Conservation (phyloP, 257 asterid genomes). For the Solanum piurae region DNA sequence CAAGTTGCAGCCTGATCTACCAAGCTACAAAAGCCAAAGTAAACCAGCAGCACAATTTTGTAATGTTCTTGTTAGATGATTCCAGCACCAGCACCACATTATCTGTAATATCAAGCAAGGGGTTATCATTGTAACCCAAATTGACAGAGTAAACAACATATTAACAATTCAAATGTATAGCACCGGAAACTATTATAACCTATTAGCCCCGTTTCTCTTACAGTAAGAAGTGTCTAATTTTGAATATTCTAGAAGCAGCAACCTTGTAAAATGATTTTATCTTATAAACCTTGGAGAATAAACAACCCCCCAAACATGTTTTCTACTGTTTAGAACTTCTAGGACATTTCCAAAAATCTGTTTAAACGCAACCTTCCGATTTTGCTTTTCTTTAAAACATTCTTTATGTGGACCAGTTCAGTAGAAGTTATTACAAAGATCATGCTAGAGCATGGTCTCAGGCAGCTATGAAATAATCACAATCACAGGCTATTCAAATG, state of each 20-base stretch:
- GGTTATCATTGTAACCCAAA: not conserved
- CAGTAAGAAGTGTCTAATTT: not conserved
- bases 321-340: not conserved
- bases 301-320: not conserved
- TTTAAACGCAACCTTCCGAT: not conserved
- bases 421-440: not conserved
- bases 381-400: not conserved
- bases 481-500: not conserved
- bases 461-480: not conserved
- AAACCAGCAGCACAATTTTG: not conserved
- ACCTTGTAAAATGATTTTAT: not conserved
- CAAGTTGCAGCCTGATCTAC: conserved; percentile 16
- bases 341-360: not conserved
- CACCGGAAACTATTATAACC: not conserved
- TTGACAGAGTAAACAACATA: not conserved
- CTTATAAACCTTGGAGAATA: not conserved
- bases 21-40: conserved; percentile 14
- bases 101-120: not conserved
- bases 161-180: not conserved
- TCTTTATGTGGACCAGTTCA: not conserved
- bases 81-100: not conserved
- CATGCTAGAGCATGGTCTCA: not conserved
- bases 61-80: not conserved
- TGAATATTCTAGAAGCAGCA: not conserved
- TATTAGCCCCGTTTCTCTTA: not conserved